Evolutionary conservation across 2,329 filamentous ascomycete species (phyloP).

Genomic region (Tolypocladium paradoxum): DNA sequence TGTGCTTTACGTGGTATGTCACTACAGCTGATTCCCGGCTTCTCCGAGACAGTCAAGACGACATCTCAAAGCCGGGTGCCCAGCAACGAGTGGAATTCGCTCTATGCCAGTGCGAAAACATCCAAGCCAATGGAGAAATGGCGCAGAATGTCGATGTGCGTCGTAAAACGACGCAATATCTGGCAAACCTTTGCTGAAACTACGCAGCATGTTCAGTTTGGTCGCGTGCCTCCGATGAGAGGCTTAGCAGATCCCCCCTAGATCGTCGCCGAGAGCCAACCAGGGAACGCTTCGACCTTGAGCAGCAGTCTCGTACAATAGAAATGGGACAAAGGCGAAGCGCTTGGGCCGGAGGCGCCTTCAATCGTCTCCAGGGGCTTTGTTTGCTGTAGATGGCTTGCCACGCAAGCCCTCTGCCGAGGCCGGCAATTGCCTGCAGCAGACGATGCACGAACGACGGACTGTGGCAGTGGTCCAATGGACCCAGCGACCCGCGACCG

Average conservation of each 20-base stretch:
- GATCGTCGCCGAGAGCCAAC: background rate
- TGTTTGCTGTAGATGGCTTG: too few species aligned
- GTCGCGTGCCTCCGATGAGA: background rate
- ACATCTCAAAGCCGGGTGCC: slow-evolving; percentile 44
- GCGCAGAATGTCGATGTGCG: slow-evolving; percentile 38
- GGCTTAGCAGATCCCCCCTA: background rate
- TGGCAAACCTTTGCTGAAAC: slow-evolving; percentile 21
- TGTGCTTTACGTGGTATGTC: slow-evolving; percentile 25
- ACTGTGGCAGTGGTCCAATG: background rate
- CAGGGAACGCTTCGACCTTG: background rate
- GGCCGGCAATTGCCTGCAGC: background rate
- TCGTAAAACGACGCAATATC: slow-evolving; percentile 19
- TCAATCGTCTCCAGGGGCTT: background rate
- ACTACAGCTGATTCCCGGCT: slow-evolving; percentile 50
- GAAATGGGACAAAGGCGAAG: too few species aligned
- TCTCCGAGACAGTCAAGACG: slow-evolving; percentile 43
- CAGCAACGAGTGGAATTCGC: slow-evolving; percentile 39
- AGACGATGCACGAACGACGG: background rate
- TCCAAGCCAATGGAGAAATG: slow-evolving; percentile 34
- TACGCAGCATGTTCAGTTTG: background rate
- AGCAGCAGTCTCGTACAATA: background rate
- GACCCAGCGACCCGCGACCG: background rate
- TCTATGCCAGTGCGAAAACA: slow-evolving; percentile 50
- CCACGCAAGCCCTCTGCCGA: too few species aligned
- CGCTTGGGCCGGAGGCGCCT: too few species aligned